Evolutionary conservation across 805 yeast genomes (phyloP), one percentile per base, ranked within the genome.

Genomic region (Sporopachydermia lactativora): DNA sequence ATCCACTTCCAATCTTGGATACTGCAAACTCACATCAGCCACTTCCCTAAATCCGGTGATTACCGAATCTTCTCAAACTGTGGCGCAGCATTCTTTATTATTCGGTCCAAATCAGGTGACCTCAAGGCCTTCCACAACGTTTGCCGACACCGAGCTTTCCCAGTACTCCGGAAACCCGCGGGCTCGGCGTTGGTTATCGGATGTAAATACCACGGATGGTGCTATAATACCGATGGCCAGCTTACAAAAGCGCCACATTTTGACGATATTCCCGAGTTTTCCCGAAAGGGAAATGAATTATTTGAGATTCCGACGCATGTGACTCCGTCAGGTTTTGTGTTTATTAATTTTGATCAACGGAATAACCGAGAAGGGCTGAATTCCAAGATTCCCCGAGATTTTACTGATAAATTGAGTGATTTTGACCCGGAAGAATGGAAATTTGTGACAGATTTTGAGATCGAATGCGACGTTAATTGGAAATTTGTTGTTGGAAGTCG

Each of bases 401-500:
- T 74, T 41, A 61, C 65, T 41, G 54, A 51, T 18, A 79, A 74
- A 48, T 60, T 72, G 68, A 60, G 63, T 41, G 81, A 73, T 54
- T 74, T 62, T 51, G 80, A 74, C 52, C 74, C 74, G 50, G 56
- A 62, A 19, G 79, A 74, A 53, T 74, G 74, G 49, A 78, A 74
- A 47, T 74, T 73, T 57, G 73, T 74, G 56, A 72, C 73, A 78
- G 69, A 76, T 13, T 74, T 73, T 48, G 79, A 74, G 52, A 62
- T 74, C 37, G 77, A 73, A 47, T 80, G 81, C 39, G 60, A 70
- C 49, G 74, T 74, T 61, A 74, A 74, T 59, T 74, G 81, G 80
- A 74, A 74, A 50, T 74, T 80, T 3, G 61, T 74, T 45, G 73
- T 74, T 77, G 80, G 74, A 49, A 79, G 81, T 5, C 74, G 74